Evolutionary conservation across 164 flowering plant species (phyloP).

Genomic region (Brasenia schreberi): DNA sequence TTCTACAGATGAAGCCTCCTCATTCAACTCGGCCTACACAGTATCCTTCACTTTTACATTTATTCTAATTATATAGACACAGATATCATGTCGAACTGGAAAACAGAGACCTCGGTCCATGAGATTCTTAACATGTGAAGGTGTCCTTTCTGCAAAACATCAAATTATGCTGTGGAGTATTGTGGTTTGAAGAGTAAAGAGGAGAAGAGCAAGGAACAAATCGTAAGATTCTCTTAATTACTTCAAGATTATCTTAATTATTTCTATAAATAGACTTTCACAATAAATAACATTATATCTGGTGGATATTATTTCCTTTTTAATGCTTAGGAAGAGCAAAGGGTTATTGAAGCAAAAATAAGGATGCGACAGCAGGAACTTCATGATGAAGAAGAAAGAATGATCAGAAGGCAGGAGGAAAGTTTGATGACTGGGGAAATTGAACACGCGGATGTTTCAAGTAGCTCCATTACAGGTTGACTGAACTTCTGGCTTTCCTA

Average conservation of each 20-base stretch:
- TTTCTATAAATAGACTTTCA: not conserved
- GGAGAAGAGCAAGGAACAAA: constrained; percentile 86
- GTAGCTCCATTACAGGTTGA: constrained; percentile 39
- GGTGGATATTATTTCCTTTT: constrained; percentile 1
- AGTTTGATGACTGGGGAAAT: constrained; percentile 20
- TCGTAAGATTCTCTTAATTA: constrained; percentile 39
- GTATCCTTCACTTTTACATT: constrained; percentile 46
- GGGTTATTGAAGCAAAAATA: constrained; percentile 95
- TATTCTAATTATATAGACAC: no score
- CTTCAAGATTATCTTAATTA: not conserved
- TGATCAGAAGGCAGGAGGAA: constrained; percentile 40
- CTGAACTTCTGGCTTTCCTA: constrained; percentile 1
- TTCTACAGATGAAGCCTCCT: constrained; percentile 93
- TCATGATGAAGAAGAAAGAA: constrained; percentile 73
- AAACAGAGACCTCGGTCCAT: not conserved
- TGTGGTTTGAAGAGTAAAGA: constrained; percentile 83
- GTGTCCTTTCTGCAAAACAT: constrained; percentile 94
- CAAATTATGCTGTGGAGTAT: constrained; percentile 92
- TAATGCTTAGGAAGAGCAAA: constrained; percentile 71
- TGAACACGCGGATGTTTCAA: constrained; percentile 20
- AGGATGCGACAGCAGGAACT: constrained; percentile 81
- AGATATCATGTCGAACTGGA: not conserved
- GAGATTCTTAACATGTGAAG: constrained; percentile 42
- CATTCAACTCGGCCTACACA: constrained; percentile 90
- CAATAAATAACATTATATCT: not conserved